These are phyloP conservation scores for Lactarius pseudohatsudake DNA, from an alignment of 768 basidiomycete genomes.

Conservation along the genomic window DNA sequence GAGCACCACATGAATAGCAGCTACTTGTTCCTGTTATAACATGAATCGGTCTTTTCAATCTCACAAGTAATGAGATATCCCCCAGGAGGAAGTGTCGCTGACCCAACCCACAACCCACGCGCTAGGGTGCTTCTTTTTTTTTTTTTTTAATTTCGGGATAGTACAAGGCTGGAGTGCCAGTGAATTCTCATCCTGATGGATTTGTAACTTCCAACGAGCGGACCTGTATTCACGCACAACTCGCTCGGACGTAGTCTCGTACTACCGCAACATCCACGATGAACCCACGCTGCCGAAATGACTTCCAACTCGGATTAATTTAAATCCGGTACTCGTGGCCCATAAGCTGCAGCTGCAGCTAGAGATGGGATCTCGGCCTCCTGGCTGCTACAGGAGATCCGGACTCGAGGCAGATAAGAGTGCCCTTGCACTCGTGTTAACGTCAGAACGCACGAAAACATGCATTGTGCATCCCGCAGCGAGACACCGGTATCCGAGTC, in stretches of 20 bases:
- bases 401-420: conserved; percentile 1
- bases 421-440: background rate
- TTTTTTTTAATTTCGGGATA: too few species aligned
- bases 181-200: background rate
- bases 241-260: background rate
- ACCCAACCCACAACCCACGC: background rate
- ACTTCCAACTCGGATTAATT: background rate
- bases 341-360: background rate
- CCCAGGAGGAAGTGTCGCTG: background rate
- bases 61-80: background rate
- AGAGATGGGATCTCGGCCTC: conserved; percentile 1
- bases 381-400: background rate
- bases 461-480: background rate
- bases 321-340: background rate
- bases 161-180: too few species aligned
- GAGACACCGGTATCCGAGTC: background rate
- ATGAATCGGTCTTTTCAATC: background rate
- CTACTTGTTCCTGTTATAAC: background rate
- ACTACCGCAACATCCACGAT: background rate
- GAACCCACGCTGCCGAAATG: background rate
- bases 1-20: background rate
- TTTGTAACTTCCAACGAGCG: background rate
- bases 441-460: background rate
- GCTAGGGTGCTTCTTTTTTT: too few species aligned
- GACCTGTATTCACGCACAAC: background rate